Percentiles rank a stretch among this genome's conserved stretches.
Evolutionary conservation across 2,329 filamentous ascomycete species (phyloP).

Genomic region (Seiridium unicorne): DNA sequence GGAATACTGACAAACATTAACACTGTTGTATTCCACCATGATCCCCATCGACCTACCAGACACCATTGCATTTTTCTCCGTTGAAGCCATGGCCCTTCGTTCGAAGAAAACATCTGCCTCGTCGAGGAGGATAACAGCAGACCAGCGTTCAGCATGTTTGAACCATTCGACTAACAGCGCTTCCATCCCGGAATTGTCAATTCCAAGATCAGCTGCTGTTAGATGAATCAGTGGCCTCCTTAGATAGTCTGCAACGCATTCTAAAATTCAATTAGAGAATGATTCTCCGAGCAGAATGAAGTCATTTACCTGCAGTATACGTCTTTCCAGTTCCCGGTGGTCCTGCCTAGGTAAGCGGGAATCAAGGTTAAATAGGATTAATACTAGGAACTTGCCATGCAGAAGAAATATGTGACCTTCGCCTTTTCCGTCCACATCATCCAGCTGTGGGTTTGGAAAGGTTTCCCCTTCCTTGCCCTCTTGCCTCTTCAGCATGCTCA

Average conservation of each 20-base stretch:
- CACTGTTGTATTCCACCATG: background rate
- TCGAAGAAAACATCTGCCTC: background rate
- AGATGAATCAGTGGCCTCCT: background rate
- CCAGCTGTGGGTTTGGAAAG: too few relatives aligned
- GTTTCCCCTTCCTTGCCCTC: too few relatives aligned
- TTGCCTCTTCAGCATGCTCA: too few relatives aligned
- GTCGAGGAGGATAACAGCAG: background rate
- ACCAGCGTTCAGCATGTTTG: background rate
- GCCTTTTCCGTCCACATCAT: too few relatives aligned
- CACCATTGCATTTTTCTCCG: background rate
- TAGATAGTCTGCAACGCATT: background rate
- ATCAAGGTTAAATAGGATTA: too few relatives aligned
- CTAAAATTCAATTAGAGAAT: background rate
- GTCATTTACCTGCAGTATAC: background rate
- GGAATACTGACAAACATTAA: background rate
- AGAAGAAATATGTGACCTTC: background rate
- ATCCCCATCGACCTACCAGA: background rate
- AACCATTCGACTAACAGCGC: background rate
- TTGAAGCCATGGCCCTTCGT: background rate
- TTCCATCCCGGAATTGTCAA: background rate
- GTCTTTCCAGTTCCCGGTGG: background rate
- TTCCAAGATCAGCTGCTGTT: background rate
- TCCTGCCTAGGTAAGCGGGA: background rate
- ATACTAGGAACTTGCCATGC: too few relatives aligned
- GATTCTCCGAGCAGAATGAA: background rate